Conservation (phyloP, 2,329 filamentous ascomycete genomes). For the Emergomyces orientalis region DNA sequence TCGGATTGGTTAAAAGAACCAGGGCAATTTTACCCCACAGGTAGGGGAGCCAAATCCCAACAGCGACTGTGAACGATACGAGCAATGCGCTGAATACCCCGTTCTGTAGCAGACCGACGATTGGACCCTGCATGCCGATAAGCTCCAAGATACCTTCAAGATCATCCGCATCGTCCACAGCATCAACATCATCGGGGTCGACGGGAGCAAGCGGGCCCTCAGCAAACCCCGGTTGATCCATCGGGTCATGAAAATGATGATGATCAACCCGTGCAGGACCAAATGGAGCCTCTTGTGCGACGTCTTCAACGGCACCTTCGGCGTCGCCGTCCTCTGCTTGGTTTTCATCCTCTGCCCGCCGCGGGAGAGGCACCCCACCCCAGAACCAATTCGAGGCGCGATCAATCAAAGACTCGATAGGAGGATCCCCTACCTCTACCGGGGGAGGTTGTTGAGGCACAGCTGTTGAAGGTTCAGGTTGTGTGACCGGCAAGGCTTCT, state of each 20-base stretch:
- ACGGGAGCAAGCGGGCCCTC: background rate
- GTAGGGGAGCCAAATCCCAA: slow-evolving; percentile 85
- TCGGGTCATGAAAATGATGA: slow-evolving; percentile 20
- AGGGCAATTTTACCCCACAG: slow-evolving; percentile 79
- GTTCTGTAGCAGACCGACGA: slow-evolving; percentile 86
- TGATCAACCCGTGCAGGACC: slow-evolving; percentile 44
- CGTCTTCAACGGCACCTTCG: slow-evolving; percentile 48
- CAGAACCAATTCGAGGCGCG: slow-evolving; percentile 37
- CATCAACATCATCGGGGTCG: slow-evolving; percentile 43
- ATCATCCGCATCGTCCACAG: slow-evolving; percentile 70
- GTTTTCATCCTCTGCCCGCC: slow-evolving; percentile 35
- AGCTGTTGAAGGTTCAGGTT: background rate
- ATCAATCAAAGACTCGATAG: slow-evolving; percentile 18
- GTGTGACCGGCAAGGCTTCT: background rate
- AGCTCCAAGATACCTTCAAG: slow-evolving; percentile 93
- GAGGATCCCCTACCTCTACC: slow-evolving; percentile 10
- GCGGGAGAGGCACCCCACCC: slow-evolving; percentile 29
- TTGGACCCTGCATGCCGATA: slow-evolving; percentile 88
- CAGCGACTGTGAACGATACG: slow-evolving; percentile 74
- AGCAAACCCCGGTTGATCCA: background rate
- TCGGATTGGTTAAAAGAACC: slow-evolving; percentile 68
- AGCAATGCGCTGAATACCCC: slow-evolving; percentile 88
- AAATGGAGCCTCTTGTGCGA: slow-evolving; percentile 52
- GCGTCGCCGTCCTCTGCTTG: slow-evolving; percentile 36
- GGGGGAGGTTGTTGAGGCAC: slow-evolving; percentile 1